These are phyloP conservation scores for Puccinia triticina DNA, from an alignment of 1,284 basidiomycete species.

Conservation along the genomic window DNA sequence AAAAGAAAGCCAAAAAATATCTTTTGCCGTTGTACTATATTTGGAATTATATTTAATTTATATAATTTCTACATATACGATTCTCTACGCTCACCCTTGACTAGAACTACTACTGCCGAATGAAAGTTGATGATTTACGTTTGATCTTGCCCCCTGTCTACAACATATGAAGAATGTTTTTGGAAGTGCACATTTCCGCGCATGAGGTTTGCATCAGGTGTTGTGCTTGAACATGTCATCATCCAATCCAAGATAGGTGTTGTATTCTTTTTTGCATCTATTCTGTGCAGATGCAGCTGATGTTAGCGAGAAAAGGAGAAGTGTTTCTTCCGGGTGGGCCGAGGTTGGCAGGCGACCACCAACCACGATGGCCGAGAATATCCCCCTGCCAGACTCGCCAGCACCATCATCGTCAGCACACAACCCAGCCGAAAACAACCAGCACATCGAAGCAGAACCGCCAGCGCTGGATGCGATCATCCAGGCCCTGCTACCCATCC, in stretches of 20 bases:
- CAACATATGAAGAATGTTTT: no score
- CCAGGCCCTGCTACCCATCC: constrained; percentile 14
- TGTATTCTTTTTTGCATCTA: no score
- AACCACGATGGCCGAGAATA: constrained; percentile 5
- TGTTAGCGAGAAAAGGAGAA: no score
- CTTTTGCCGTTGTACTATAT: not conserved
- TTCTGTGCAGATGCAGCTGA: not conserved
- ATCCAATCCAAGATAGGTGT: no score
- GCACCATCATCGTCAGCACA: not conserved
- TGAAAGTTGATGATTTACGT: not conserved
- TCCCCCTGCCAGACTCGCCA: constrained; percentile 23
- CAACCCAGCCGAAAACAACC: not conserved
- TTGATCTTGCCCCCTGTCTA: not conserved
- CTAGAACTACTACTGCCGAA: no score
- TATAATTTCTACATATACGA: not conserved
- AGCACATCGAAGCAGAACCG: not conserved
- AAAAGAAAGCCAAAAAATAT: not conserved
- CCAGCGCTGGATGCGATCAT: not conserved
- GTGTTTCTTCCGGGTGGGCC: no score
- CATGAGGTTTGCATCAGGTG: no score
- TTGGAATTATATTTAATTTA: constrained; percentile 20
- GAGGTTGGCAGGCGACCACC: no score
- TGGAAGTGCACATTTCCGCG: no score
- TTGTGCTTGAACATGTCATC: no score
- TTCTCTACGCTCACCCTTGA: not conserved